phyloP scores from a whole-genome alignment of 192 early-diverging fungal species.

The Mortierella alpina region DNA sequence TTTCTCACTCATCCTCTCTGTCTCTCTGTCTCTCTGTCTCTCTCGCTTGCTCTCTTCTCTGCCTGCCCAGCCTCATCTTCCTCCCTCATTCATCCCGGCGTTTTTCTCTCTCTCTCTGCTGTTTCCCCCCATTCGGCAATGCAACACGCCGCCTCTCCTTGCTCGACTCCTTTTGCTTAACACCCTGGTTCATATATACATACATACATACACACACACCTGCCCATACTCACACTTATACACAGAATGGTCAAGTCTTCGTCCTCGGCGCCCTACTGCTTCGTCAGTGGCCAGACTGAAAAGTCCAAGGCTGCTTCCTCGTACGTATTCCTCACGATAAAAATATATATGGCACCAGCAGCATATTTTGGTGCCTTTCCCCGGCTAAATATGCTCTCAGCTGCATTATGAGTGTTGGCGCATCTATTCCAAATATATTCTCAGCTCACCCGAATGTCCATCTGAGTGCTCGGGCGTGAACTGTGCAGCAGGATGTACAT shows the following conservation, averaged over 20 bases:
- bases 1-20: not conserved
- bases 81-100: too few relatives aligned
- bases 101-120: too few relatives aligned
- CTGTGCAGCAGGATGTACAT: too few relatives aligned
- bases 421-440: not conserved
- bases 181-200: not conserved
- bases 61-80: not conserved
- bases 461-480: too few relatives aligned
- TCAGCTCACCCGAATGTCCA: too few relatives aligned
- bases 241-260: slow-evolving; percentile 46
- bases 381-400: slow-evolving; percentile 12
- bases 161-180: too few relatives aligned
- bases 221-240: not conserved
- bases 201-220: not conserved
- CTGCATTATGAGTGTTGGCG: not conserved
- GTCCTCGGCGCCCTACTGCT: slow-evolving; percentile 45
- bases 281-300: slow-evolving; percentile 46
- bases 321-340: slow-evolving; percentile 6
- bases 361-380: not conserved
- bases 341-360: not conserved
- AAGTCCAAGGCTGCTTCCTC: slow-evolving; percentile 22
- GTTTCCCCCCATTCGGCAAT: too few relatives aligned
- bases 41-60: not conserved
- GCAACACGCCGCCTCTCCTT: too few relatives aligned
- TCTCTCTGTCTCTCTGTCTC: not conserved